phyloP scores from a whole-genome alignment of 2,329 filamentous ascomycete genomes.

The Botrytis deweyae region DNA sequence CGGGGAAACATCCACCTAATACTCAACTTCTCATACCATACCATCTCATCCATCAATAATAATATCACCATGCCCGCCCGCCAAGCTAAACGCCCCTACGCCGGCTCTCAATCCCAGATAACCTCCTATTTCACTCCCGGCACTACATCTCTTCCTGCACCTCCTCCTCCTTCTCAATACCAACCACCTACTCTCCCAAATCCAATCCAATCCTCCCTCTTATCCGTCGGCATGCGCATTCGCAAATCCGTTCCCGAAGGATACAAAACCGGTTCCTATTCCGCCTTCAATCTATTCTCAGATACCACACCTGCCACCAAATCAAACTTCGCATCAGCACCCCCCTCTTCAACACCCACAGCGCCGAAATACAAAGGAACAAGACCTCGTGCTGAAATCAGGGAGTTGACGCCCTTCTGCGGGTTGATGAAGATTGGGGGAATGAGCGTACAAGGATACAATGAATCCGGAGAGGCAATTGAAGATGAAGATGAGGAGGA shows the following conservation, averaged over 20 bases:
- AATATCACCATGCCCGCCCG: conserved; percentile 18
- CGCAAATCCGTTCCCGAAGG: conserved; percentile 92
- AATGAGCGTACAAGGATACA: conserved; percentile 50
- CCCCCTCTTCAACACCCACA: conserved; percentile 35
- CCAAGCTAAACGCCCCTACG: conserved; percentile 58
- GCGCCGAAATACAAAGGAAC: conserved; percentile 26
- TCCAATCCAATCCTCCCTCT: conserved; percentile 75
- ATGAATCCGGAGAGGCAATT: conserved; percentile 39
- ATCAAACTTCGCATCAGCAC: conserved; percentile 14
- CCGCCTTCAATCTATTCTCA: conserved; percentile 54
- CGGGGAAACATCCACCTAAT: not conserved
- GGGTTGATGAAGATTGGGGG: conserved; percentile 76
- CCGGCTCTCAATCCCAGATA: conserved; percentile 57
- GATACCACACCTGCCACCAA: conserved; percentile 34
- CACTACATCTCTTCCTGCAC: conserved; percentile 31
- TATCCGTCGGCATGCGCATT: conserved; percentile 90
- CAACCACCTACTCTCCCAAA: conserved; percentile 39
- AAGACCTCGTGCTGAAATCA: conserved; percentile 34
- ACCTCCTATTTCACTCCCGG: conserved; percentile 57
- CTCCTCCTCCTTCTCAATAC: conserved; percentile 43
- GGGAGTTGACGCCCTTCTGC: conserved; percentile 77
- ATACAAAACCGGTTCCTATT: conserved; percentile 72
- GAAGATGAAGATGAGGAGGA: conserved; percentile 39
- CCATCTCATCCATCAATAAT: not conserved
- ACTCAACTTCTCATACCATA: not conserved